phyloP scores from a whole-genome alignment of 176 grass and related monocot genomes.

The Bolboschoenus planiculmis region DNA sequence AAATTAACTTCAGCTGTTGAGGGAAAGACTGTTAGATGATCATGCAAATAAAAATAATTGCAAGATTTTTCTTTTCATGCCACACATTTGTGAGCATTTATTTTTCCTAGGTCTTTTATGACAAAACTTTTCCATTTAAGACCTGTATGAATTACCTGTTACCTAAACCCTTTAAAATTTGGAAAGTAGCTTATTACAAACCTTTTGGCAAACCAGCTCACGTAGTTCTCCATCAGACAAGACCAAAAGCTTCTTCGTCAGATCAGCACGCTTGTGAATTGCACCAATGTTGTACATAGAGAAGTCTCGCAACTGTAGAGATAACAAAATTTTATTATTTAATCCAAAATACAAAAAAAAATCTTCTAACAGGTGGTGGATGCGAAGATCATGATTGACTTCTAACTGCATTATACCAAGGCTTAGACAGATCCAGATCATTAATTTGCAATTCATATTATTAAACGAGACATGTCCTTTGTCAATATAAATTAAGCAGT shows the following conservation, averaged over 20 bases:
- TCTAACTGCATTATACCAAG: not conserved
- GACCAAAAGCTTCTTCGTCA: constrained; percentile 81
- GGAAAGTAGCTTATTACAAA: constrained; percentile 24
- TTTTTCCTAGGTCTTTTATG: not conserved
- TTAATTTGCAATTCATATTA: not conserved
- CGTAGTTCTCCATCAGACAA: constrained; percentile 70
- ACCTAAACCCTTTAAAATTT: not conserved
- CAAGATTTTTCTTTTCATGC: not conserved
- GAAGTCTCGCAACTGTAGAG: constrained; percentile 65
- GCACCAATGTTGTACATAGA: constrained; percentile 84
- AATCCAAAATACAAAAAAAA: constrained; percentile 1
- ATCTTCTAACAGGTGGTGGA: not conserved
- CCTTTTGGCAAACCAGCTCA: constrained; percentile 87
- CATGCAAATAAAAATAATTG: not conserved
- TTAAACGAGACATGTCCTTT: not conserved
- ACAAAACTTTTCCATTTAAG: not conserved
- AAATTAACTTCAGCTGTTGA: constrained; percentile 94
- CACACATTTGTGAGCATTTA: not conserved
- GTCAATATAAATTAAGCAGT: not conserved
- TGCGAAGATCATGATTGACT: not conserved
- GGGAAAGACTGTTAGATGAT: constrained; percentile 31
- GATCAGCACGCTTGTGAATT: constrained; percentile 84
- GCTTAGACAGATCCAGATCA: not conserved
- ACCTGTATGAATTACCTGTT: not conserved
- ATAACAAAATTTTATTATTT: constrained; percentile 21